A percentile compares a stretch with the other conserved stretches of the same genome.
Conservation (phyloP, 2,329 filamentous ascomycete genomes). For the Davidsoniella australis region DNA sequence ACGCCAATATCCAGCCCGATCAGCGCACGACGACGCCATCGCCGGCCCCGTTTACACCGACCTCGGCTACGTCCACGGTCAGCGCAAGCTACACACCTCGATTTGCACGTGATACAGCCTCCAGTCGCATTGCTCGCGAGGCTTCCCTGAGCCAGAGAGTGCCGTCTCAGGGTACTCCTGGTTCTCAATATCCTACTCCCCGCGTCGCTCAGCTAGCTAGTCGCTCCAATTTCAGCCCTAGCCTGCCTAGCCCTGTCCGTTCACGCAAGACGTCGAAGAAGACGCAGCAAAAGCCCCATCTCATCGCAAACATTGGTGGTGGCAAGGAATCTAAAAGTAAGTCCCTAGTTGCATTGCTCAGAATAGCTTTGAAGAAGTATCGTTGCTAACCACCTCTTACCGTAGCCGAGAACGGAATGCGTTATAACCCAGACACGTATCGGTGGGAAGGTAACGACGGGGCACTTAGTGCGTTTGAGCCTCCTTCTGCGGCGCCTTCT, state of each 20-base stretch:
- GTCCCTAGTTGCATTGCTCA: neutral
- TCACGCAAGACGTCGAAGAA: slow-evolving; percentile 40
- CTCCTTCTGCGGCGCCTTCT: slow-evolving; percentile 36
- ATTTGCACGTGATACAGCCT: slow-evolving; percentile 48
- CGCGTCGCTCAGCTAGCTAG: slow-evolving; percentile 36
- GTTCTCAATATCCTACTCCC: slow-evolving; percentile 35
- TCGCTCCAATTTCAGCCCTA: slow-evolving; percentile 29
- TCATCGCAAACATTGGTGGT: slow-evolving; percentile 69
- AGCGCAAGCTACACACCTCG: slow-evolving; percentile 33
- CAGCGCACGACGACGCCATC: slow-evolving; percentile 32
- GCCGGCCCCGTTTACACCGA: slow-evolving; percentile 40
- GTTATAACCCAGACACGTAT: slow-evolving; percentile 73
- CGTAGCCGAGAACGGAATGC: slow-evolving; percentile 81
- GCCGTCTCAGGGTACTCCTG: slow-evolving; percentile 30
- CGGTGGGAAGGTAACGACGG: slow-evolving; percentile 97
- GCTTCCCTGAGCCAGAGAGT: slow-evolving; percentile 42
- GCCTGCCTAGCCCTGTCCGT: slow-evolving; percentile 27
- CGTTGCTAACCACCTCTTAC: too few species aligned
- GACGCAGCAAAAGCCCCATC: slow-evolving; percentile 58
- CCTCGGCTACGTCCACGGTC: slow-evolving; percentile 32
- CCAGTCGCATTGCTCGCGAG: slow-evolving; percentile 48
- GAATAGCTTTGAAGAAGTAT: too few species aligned
- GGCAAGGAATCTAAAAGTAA: slow-evolving; percentile 64
- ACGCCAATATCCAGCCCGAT: slow-evolving; percentile 37
- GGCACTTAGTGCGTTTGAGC: slow-evolving; percentile 61